These are phyloP conservation scores for Beta macrorhiza DNA, from an alignment of 179 eudicot genomes.

Conservation along the genomic window DNA sequence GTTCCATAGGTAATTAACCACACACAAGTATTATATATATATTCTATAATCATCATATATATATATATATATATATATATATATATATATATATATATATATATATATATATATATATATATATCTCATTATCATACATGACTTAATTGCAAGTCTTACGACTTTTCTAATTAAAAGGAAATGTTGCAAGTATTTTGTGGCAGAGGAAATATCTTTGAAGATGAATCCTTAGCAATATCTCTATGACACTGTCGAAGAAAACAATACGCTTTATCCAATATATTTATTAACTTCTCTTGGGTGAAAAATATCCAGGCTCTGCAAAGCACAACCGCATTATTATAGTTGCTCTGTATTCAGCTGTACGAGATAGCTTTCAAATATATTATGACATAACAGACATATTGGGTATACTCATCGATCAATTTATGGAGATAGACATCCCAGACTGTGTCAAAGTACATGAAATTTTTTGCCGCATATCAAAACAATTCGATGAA, in stretches of 20 bases:
- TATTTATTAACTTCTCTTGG: background rate
- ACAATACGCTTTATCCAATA: background rate
- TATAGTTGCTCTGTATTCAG: constrained; percentile 57
- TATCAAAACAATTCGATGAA: constrained; percentile 74
- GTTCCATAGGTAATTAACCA: no score
- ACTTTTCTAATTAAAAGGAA: no score
- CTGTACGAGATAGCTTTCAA: constrained; percentile 65
- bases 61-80: no score
- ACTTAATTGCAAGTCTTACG: no score
- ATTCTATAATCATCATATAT: no score
- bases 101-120: no score
- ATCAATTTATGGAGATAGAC: constrained; percentile 58
- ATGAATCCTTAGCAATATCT: no score
- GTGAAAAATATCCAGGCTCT: constrained; percentile 41
- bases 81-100: no score
- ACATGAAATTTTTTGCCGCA: constrained; percentile 50
- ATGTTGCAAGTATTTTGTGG: no score
- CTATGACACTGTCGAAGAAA: no score
- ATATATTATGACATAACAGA: constrained; percentile 63
- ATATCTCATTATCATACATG: background rate
- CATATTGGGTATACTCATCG: constrained; percentile 48
- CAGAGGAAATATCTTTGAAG: no score
- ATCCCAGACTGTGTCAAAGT: constrained; percentile 50
- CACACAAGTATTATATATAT: no score
- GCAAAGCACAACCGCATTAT: constrained; percentile 65